A percentile compares a stretch with the other conserved stretches of the same genome.
These are phyloP conservation scores for Neurospora sp. DNA, from an alignment of 495 filamentous ascomycete genomes.

Conservation along the genomic window DNA sequence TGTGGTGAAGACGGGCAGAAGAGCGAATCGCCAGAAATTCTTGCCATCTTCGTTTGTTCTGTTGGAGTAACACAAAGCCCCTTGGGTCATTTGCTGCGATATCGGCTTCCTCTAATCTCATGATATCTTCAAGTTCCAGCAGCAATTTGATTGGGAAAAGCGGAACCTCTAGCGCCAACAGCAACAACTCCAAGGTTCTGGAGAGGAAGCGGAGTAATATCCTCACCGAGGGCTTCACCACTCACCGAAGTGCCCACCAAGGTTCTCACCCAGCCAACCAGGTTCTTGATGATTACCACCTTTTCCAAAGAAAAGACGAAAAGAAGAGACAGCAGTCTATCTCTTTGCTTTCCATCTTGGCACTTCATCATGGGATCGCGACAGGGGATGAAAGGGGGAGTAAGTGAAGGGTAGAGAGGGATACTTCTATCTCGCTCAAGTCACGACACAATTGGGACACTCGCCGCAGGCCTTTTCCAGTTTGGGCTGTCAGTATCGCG, in stretches of 20 bases:
- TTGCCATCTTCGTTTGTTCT: not conserved
- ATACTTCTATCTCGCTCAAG: not conserved
- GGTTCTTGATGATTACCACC: not conserved
- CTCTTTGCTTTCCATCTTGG: too few species aligned
- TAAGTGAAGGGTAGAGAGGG: not conserved
- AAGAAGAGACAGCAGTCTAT: too few species aligned
- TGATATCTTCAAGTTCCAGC: not conserved
- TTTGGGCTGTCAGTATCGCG: not conserved
- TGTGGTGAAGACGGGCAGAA: not conserved
- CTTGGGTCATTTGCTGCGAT: not conserved
- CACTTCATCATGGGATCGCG: not conserved
- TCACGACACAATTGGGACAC: not conserved
- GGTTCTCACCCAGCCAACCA: not conserved
- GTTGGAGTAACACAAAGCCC: not conserved
- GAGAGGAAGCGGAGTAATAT: not conserved
- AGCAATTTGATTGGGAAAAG: not conserved
- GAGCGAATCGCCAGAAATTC: not conserved
- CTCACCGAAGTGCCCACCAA: not conserved
- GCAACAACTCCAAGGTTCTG: not conserved
- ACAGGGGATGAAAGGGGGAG: not conserved
- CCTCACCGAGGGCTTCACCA: not conserved
- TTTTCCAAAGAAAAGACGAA: not conserved
- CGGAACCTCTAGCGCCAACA: not conserved
- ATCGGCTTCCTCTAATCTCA: not conserved
- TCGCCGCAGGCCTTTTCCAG: not conserved